Evolutionary conservation across 2,329 filamentous ascomycete species (phyloP).

Genomic region (Beauveria asiatica): DNA sequence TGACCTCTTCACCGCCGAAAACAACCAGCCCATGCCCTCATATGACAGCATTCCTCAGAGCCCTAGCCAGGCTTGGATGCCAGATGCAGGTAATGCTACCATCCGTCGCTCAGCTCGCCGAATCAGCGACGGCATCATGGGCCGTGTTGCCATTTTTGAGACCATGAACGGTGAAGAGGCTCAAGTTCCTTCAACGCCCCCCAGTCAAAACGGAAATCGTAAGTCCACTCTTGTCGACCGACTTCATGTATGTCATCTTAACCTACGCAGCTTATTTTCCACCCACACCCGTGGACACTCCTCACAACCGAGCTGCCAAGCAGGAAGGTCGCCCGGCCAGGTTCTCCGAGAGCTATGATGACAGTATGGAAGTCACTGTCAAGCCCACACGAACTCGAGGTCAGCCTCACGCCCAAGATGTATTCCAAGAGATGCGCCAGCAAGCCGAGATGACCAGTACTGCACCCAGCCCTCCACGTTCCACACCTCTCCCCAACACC

Average conservation of each 20-base stretch:
- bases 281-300: constrained; percentile 59
- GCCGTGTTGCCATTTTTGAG: constrained; percentile 53
- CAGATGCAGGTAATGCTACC: constrained; percentile 38
- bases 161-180: constrained; percentile 35
- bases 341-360: constrained; percentile 54
- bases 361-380: constrained; percentile 58
- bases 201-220: constrained; percentile 51
- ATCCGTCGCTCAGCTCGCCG: constrained; percentile 35
- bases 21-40: constrained; percentile 39
- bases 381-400: constrained; percentile 42
- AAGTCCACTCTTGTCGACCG: constrained; percentile 24
- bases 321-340: constrained; percentile 35
- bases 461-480: constrained; percentile 47
- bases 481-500: constrained; percentile 39
- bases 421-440: constrained; percentile 52
- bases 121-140: constrained; percentile 54
- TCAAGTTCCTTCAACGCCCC: constrained; percentile 53
- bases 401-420: constrained; percentile 37
- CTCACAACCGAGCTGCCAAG: constrained; percentile 39
- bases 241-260: background rate
- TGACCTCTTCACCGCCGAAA: constrained; percentile 40
- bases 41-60: constrained; percentile 44
- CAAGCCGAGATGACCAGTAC: constrained; percentile 43
- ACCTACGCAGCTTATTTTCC: constrained; percentile 48
- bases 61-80: constrained; percentile 40